Percentiles rank a stretch among this genome's conserved stretches.
Evolutionary conservation across 352 stramenopile species (phyloP).

Genomic region (Thraustochytrium striatum): DNA sequence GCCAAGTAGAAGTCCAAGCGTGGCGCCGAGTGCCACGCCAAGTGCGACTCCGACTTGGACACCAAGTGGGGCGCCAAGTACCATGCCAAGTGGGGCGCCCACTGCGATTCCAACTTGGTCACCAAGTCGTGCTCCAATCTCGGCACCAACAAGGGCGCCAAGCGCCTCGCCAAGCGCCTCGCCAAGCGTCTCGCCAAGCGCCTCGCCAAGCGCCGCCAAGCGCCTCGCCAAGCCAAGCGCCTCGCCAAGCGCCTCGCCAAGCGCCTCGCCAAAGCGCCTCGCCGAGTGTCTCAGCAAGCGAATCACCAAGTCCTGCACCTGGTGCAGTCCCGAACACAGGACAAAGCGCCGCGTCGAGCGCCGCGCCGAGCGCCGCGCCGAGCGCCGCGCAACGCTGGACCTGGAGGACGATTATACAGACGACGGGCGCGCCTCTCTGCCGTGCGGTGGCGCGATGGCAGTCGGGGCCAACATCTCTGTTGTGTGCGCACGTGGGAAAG

Average conservation of each 20-base stretch:
- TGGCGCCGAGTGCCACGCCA: neutral
- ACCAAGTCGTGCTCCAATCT: neutral
- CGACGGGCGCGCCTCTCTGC: too few species aligned
- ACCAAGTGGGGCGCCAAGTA: neutral
- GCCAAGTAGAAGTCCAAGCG: neutral
- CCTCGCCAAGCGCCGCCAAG: too few species aligned
- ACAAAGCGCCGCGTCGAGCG: neutral
- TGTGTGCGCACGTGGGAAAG: too few species aligned
- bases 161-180: neutral
- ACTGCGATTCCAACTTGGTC: neutral
- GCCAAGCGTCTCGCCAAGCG: too few species aligned
- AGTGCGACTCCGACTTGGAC: neutral
- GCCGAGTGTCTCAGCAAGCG: neutral
- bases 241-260: too few species aligned
- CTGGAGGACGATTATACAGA: neutral
- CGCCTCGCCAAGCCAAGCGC: too few species aligned
- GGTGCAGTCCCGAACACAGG: neutral
- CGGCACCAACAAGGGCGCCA: neutral
- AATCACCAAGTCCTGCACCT: neutral
- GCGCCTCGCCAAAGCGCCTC: too few species aligned
- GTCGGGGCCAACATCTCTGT: too few species aligned
- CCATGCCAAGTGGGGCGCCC: neutral
- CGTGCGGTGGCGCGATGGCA: too few species aligned
- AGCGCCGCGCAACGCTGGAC: neutral
- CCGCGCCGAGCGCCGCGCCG: neutral